Conservation (phyloP, 169 alveolate genomes). For the Plasmodium gonderi region DNA sequence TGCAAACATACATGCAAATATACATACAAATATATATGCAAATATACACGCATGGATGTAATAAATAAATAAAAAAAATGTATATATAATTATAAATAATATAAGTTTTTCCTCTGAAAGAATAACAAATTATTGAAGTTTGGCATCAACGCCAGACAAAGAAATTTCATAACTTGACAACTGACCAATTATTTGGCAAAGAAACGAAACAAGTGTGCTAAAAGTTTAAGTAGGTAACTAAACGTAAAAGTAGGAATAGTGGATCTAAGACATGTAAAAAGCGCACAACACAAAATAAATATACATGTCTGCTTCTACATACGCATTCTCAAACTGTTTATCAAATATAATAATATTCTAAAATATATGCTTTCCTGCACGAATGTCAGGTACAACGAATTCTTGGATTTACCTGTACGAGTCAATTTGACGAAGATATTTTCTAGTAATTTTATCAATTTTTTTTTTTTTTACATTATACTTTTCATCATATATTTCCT, state of each 20-base stretch:
- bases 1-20: neutral
- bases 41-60: neutral
- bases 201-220: no score
- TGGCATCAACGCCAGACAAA: no score
- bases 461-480: constrained; percentile 46
- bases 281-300: no score
- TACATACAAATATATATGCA: neutral
- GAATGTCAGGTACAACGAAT: neutral
- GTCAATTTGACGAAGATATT: constrained; percentile 53
- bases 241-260: no score
- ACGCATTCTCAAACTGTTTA: neutral
- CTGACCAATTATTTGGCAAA: no score
- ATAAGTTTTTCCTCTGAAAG: no score
- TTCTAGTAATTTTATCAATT: constrained; percentile 71
- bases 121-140: no score
- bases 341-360: neutral
- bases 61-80: neutral
- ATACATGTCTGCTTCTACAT: neutral
- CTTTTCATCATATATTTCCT: constrained; percentile 50
- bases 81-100: no score
- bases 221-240: no score
- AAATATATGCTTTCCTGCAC: neutral
- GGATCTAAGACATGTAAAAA: no score
- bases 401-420: constrained; percentile 61
- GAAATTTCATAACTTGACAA: no score